These are phyloP conservation scores for Sordaria brevicollis DNA, from an alignment of 495 filamentous ascomycete species.

Conservation along the genomic window DNA sequence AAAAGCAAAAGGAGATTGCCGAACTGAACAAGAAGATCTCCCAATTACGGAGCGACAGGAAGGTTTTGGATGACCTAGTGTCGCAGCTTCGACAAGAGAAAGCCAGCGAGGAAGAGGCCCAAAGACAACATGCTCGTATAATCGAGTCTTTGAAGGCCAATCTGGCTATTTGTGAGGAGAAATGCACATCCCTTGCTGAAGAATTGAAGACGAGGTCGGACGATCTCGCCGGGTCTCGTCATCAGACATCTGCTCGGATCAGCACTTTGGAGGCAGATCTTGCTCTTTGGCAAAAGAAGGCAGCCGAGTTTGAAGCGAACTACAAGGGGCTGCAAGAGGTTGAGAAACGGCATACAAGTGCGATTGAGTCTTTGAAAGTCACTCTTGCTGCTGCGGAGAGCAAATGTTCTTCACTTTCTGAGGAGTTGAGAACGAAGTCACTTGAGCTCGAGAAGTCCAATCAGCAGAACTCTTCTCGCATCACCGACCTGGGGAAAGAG, in stretches of 20 bases:
- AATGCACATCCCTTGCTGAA: not conserved
- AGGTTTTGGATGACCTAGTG: not conserved
- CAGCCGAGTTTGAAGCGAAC: not conserved
- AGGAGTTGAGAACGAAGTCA: not conserved
- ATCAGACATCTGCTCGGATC: not conserved
- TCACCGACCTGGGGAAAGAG: not conserved
- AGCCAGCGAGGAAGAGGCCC: constrained; percentile 1
- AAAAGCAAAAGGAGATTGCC: constrained; percentile 4
- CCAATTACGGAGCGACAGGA: constrained; percentile 1
- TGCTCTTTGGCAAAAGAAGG: not conserved
- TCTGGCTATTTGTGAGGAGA: constrained; percentile 1
- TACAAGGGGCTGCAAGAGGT: not conserved
- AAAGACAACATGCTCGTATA: not conserved
- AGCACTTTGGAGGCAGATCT: constrained; percentile 4
- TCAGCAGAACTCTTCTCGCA: not conserved
- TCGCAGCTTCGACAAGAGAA: constrained; percentile 1
- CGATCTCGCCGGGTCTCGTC: not conserved
- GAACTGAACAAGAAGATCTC: constrained; percentile 1
- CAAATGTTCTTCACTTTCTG: not conserved
- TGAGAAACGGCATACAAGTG: not conserved
- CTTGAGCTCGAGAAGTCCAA: not conserved
- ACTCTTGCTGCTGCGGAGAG: not conserved
- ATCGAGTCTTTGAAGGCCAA: constrained; percentile 5
- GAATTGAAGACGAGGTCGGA: not conserved
- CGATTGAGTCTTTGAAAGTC: not conserved